Evolutionary conservation across 164 flowering plant species (phyloP).

Genomic region (Hamamelis virginiana): DNA sequence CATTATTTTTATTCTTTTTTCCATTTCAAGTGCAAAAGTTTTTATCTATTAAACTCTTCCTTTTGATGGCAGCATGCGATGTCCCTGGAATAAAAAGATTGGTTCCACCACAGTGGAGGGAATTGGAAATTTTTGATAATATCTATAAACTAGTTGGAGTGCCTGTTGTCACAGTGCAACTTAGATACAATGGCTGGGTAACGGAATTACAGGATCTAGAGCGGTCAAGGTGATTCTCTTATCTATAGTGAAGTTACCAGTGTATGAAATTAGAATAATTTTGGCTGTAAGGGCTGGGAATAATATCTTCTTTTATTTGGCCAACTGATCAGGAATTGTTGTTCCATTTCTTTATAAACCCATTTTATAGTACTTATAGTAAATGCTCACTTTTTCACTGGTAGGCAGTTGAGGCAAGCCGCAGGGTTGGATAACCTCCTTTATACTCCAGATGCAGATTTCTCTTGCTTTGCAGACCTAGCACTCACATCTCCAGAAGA

Average conservation of each 20-base stretch:
- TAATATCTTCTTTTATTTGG: background rate
- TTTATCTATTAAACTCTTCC: background rate
- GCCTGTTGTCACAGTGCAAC: slow-evolving; percentile 96
- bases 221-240: slow-evolving; percentile 59
- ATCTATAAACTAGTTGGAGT: slow-evolving; percentile 89
- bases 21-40: background rate
- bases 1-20: slow-evolving; percentile 6
- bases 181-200: slow-evolving; percentile 97
- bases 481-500: slow-evolving; percentile 96
- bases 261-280: background rate
- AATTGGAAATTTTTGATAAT: slow-evolving; percentile 66
- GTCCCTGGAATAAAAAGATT: slow-evolving; percentile 97
- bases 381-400: slow-evolving; percentile 5
- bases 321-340: background rate
- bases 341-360: background rate
- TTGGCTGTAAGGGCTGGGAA: background rate
- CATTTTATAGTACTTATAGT: background rate
- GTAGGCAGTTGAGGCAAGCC: slow-evolving; percentile 74
- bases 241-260: background rate
- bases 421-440: slow-evolving; percentile 90
- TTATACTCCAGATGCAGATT: slow-evolving; percentile 97
- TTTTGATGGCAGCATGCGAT: slow-evolving; percentile 79
- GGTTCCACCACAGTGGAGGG: slow-evolving; percentile 85
- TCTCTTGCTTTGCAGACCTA: slow-evolving; percentile 97
- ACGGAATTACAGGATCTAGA: slow-evolving; percentile 88